Percentiles rank a stretch among this genome's conserved stretches.
Conservation (phyloP, 2,329 filamentous ascomycete species). For the Ciborinia camelliae region DNA sequence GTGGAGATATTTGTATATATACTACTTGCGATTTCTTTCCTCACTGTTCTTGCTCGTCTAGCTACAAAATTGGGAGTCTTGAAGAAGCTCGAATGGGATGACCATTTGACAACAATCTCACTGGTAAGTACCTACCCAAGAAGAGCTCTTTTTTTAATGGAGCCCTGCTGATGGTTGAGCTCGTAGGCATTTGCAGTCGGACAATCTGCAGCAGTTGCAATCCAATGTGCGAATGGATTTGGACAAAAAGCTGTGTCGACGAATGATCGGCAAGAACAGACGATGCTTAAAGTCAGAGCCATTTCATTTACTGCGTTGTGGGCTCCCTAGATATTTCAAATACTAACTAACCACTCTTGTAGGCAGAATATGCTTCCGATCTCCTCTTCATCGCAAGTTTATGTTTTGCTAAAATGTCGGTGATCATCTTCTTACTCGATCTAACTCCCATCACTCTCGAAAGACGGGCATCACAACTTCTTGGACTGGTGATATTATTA, state of each 20-base stretch:
- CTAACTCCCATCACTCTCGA: not conserved
- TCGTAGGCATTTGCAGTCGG: slow-evolving; percentile 5
- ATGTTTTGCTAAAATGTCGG: slow-evolving; percentile 14
- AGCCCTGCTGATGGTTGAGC: not conserved
- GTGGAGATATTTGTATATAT: slow-evolving; percentile 11
- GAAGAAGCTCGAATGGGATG: slow-evolving; percentile 2
- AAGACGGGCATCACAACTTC: not conserved
- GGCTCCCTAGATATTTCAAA: not conserved
- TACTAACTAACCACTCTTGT: not conserved
- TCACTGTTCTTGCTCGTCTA: not conserved
- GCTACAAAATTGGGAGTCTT: not conserved
- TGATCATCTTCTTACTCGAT: not conserved
- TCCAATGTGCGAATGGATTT: slow-evolving; percentile 18
- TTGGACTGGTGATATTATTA: slow-evolving; percentile 10
- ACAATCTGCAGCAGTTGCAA: slow-evolving; percentile 11
- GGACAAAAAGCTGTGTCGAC: slow-evolving; percentile 1
- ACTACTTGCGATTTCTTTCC: not conserved
- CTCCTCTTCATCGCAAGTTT: slow-evolving; percentile 5
- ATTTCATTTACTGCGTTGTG: no score
- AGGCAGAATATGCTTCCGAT: slow-evolving; percentile 11
- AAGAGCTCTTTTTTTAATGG: not conserved
- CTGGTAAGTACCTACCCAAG: not conserved
- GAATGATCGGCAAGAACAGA: not conserved
- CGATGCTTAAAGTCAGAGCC: slow-evolving; percentile 9
- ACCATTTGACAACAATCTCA: slow-evolving; percentile 8